A percentile compares a stretch with the other conserved stretches of the same genome.
Conservation (phyloP, 1,284 basidiomycete genomes). For the Phellinidium pouzarii region DNA sequence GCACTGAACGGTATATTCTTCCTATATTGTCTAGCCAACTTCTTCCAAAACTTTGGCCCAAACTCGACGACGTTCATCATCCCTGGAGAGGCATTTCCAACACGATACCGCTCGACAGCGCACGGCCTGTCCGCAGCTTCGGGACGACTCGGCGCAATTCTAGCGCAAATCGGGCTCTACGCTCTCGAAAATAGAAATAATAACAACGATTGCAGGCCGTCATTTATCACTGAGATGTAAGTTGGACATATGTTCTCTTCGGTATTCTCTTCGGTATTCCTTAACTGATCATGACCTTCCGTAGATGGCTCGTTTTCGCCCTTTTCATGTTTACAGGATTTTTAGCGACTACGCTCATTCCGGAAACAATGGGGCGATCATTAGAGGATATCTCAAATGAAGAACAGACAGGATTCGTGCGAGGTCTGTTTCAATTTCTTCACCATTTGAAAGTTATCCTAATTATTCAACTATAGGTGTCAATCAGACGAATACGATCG, state of each 20-base stretch:
- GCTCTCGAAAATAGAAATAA: conserved; percentile 64
- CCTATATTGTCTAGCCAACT: conserved; percentile 70
- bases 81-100: conserved; percentile 84
- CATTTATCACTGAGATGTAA: background rate
- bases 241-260: background rate
- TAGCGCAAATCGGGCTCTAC: conserved; percentile 76
- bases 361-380: conserved; percentile 65
- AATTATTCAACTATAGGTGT: background rate
- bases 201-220: conserved; percentile 28
- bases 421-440: conserved; percentile 16
- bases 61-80: conserved; percentile 81
- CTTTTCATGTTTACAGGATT: conserved; percentile 80
- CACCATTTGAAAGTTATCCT: background rate
- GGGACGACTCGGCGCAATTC: conserved; percentile 79
- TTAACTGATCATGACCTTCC: conserved; percentile 1
- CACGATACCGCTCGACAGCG: conserved; percentile 76
- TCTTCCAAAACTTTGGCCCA: conserved; percentile 75
- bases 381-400: conserved; percentile 72
- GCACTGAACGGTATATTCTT: conserved; percentile 47
- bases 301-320: conserved; percentile 41
- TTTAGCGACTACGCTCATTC: conserved; percentile 67
- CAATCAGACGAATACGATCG: background rate
- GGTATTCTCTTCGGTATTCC: background rate
- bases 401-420: conserved; percentile 56
- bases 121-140: conserved; percentile 83